phyloP scores from a whole-genome alignment of 495 filamentous ascomycete species.

The Xylaria telfairii region DNA sequence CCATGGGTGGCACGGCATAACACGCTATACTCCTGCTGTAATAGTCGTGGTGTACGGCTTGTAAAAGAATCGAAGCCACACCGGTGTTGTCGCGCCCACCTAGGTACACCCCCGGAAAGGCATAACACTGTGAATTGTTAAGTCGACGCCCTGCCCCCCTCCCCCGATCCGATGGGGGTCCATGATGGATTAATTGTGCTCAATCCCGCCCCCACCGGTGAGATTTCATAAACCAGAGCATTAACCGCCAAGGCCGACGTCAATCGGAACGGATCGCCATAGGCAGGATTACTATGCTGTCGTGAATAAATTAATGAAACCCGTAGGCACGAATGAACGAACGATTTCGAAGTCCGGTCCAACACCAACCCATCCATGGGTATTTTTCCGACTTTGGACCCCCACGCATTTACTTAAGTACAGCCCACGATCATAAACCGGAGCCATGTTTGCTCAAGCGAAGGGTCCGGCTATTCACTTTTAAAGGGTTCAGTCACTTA shows the following conservation, averaged over 20 bases:
- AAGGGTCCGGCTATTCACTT: constrained; percentile 5
- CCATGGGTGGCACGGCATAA: background rate
- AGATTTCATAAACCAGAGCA: constrained; percentile 2
- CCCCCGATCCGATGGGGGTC: too few relatives aligned
- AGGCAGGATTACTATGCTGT: background rate
- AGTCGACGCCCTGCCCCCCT: constrained; percentile 11
- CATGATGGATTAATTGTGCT: background rate
- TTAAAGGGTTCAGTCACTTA: too few relatives aligned
- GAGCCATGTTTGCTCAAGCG: constrained; percentile 5
- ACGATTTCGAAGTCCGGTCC: background rate
- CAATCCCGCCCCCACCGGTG: background rate
- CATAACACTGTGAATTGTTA: background rate
- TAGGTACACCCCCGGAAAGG: background rate
- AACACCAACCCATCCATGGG: too few relatives aligned
- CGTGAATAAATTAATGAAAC: constrained; percentile 12
- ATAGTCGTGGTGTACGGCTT: background rate
- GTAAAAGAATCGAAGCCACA: background rate
- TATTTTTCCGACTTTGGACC: background rate
- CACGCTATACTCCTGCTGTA: background rate
- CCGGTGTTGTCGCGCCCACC: background rate
- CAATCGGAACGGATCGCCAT: background rate
- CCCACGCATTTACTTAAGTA: constrained; percentile 10
- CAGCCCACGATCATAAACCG: constrained; percentile 1
- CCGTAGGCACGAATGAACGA: too few relatives aligned
- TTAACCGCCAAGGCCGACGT: constrained; percentile 8